Evolutionary conservation across 169 alveolate genomes (phyloP).

Genomic region (Plasmodium vivax): DNA sequence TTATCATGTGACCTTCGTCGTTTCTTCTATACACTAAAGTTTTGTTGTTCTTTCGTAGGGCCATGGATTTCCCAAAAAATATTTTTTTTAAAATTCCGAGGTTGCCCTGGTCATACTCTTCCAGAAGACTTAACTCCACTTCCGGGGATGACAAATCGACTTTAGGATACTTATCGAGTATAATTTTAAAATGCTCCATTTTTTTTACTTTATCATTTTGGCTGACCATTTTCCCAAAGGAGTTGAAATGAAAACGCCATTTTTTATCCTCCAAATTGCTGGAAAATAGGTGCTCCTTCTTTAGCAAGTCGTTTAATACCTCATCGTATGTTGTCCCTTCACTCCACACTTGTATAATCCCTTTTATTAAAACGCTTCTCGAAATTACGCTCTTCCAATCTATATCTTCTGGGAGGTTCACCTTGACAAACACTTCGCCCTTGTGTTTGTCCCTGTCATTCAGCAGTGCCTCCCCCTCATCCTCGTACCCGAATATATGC

Average conservation of each 20-base stretch:
- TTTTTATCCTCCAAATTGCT: constrained; percentile 47
- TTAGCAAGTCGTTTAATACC: constrained; percentile 20
- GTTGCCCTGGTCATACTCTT: constrained; percentile 56
- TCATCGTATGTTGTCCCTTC: constrained; percentile 76
- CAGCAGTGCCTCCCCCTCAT: background rate
- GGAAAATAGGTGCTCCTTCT: constrained; percentile 34
- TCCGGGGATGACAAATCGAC: constrained; percentile 46
- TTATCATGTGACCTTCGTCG: background rate
- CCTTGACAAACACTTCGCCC: constrained; percentile 71
- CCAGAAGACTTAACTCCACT: constrained; percentile 67
- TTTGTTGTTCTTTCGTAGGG: constrained; percentile 6
- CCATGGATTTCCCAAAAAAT: constrained; percentile 67
- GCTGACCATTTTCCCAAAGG: constrained; percentile 74
- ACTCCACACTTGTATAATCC: constrained; percentile 80
- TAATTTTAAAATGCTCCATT: constrained; percentile 46
- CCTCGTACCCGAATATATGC: constrained; percentile 56
- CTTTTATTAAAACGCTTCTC: constrained; percentile 76
- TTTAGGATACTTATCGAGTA: constrained; percentile 21
- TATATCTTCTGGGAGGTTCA: constrained; percentile 55
- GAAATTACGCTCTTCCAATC: constrained; percentile 71
- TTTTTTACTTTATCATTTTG: constrained; percentile 66
- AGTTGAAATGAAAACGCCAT: constrained; percentile 70
- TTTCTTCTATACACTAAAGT: constrained; percentile 26
- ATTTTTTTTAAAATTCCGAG: constrained; percentile 62
- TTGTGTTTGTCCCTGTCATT: constrained; percentile 39